phyloP scores from a whole-genome alignment of 1,139 yeast genomes.

The Diutina pseudorugosa region DNA sequence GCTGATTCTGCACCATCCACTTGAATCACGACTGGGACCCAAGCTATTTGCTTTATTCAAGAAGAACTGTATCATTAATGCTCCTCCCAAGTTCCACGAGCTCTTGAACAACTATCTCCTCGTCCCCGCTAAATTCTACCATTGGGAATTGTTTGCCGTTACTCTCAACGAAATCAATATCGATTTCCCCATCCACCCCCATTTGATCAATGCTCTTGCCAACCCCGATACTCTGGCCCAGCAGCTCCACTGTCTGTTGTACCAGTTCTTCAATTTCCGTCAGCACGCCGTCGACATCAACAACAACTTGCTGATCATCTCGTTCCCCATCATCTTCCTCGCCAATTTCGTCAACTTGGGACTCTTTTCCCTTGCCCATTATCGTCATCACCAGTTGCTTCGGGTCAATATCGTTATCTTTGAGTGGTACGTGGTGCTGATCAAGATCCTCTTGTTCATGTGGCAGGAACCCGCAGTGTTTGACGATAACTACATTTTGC shows the following conservation, averaged over 20 bases:
- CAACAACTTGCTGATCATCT: conserved; percentile 19
- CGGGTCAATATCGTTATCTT: conserved; percentile 12
- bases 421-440: conserved; percentile 30
- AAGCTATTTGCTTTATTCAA: conserved; percentile 21
- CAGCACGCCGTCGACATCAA: conserved; percentile 6
- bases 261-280: background rate
- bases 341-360: conserved; percentile 14
- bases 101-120: conserved; percentile 29
- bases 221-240: background rate
- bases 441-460: conserved; percentile 15
- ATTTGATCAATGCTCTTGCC: background rate
- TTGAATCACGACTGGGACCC: background rate
- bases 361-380: background rate
- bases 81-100: conserved; percentile 34
- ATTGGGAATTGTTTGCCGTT: conserved; percentile 28
- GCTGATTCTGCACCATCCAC: background rate
- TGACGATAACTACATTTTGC: conserved; percentile 2
- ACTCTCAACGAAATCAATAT: conserved; percentile 24
- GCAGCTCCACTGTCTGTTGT: background rate
- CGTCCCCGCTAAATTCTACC: conserved; percentile 21
- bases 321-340: conserved; percentile 32
- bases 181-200: conserved; percentile 5
- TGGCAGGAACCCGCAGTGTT: conserved; percentile 1
- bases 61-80: conserved; percentile 28
- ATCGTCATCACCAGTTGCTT: background rate